Evolutionary conservation across 1,139 yeast genomes (phyloP), one percentile per base, ranked within the genome.

Genomic region (Sugiyamaella xylanicola): DNA sequence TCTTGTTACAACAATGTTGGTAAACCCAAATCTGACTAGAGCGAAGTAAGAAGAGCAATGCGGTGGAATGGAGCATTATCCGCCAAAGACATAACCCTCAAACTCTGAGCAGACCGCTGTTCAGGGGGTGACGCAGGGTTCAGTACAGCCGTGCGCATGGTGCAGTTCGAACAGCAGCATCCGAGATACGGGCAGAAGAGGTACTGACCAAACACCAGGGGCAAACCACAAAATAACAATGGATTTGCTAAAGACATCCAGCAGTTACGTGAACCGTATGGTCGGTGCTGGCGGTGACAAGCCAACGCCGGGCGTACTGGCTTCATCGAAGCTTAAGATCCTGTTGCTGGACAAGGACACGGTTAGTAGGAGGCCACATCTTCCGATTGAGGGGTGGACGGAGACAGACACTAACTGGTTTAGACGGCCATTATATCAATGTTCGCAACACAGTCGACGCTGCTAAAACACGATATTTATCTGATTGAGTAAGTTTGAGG

Each of bases 371-470:
- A 22, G 16, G 27, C 19, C n/a, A 25, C 15, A n/a, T n/a, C n/a
- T n/a, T n/a, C n/a, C n/a, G n/a, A n/a, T n/a, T n/a, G n/a, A n/a
- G n/a, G n/a, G n/a, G n/a, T n/a, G n/a, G n/a, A n/a, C n/a, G n/a
- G n/a, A n/a, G n/a, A n/a, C n/a, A n/a, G n/a, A 40, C 9, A 32
- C 37, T 32, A 32, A 32, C 37, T 8, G 4, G 15, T 25, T 11
- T 51, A 67, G 68, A 87, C 95, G 15, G 79, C 91, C 0, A 83
- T 91, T 27, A 83, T 95, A 20, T 90, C 97, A 15, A 79, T 93
- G 80, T 83, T 87, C 62, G 83, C 95, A 44, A 87, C 97, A 1
- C 99, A 95, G 70, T 85, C 95, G 4, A 87, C 86, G 61, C 77
- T 93, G 51, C 78, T 93, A 49, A 84, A 86, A 61, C 83, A 88